Percentiles rank a stretch among this genome's conserved stretches.
phyloP scores from a whole-genome alignment of 495 filamentous ascomycete species.

The Penicillium pancosmium region DNA sequence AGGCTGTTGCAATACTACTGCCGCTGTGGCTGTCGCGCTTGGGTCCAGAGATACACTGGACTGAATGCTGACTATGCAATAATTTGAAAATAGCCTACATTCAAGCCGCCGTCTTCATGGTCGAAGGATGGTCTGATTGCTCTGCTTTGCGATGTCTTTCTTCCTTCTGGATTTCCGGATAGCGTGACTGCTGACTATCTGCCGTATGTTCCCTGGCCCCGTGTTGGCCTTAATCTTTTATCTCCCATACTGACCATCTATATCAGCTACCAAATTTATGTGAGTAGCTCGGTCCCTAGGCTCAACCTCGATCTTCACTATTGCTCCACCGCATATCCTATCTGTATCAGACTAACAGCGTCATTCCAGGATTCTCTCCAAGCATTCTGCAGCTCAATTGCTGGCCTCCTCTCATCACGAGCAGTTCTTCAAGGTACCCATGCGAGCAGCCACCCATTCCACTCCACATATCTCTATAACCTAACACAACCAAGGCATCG shows the following conservation, averaged over 20 bases:
- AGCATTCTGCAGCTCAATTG: slow-evolving; percentile 93
- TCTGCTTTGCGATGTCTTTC: slow-evolving; percentile 60
- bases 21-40: neutral
- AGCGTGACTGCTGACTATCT: slow-evolving; percentile 91
- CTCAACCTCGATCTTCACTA: neutral
- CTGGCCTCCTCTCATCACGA: slow-evolving; percentile 81
- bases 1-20: neutral
- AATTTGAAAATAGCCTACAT: slow-evolving; percentile 7
- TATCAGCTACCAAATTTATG: slow-evolving; percentile 71
- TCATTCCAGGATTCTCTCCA: slow-evolving; percentile 80
- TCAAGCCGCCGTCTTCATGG: slow-evolving; percentile 30
- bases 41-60: neutral
- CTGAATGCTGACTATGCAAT: neutral
- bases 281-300: slow-evolving; percentile 12
- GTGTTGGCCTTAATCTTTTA: neutral
- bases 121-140: slow-evolving; percentile 32
- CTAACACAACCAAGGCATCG: slow-evolving; percentile 60
- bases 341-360: neutral
- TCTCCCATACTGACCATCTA: slow-evolving; percentile 11
- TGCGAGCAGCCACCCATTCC: too few relatives aligned
- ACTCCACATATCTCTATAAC: slow-evolving; percentile 4
- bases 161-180: slow-evolving; percentile 91
- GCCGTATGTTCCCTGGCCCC: slow-evolving; percentile 55
- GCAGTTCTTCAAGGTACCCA: slow-evolving; percentile 80
- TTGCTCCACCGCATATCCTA: too few relatives aligned